Conservation (phyloP, 306 rosid genomes). For the Clitoria ternatea region DNA sequence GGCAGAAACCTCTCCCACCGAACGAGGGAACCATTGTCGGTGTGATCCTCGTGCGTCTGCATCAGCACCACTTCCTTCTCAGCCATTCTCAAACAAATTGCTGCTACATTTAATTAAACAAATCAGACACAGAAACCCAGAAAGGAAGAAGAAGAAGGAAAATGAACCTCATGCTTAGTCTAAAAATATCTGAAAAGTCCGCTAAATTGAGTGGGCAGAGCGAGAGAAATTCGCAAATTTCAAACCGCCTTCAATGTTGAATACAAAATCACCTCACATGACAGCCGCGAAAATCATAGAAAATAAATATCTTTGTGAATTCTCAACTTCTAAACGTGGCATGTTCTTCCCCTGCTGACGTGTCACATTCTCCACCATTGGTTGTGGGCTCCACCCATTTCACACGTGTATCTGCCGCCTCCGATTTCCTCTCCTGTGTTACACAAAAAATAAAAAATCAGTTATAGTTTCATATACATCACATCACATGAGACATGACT, state of each 20-base stretch:
- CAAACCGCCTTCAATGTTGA: slow-evolving; percentile 4
- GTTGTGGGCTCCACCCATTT: background rate
- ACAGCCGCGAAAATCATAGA: slow-evolving; percentile 39
- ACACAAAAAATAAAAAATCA: background rate
- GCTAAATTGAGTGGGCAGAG: slow-evolving; percentile 28
- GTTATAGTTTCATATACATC: too few relatives aligned
- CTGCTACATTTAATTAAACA: background rate
- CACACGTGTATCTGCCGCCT: slow-evolving; percentile 21
- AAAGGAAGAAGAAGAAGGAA: background rate
- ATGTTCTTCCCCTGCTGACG: background rate
- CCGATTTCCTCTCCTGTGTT: background rate
- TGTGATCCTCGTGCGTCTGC: slow-evolving; percentile 11
- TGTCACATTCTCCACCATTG: slow-evolving; percentile 22
- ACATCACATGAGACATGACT: background rate
- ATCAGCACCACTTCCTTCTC: slow-evolving; percentile 30
- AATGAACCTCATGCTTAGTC: slow-evolving; percentile 21
- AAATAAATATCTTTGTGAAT: slow-evolving; percentile 45
- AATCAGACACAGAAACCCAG: slow-evolving; percentile 13
- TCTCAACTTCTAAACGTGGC: slow-evolving; percentile 1
- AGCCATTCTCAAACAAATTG: slow-evolving; percentile 43
- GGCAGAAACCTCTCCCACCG: slow-evolving; percentile 46
- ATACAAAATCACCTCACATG: slow-evolving; percentile 18
- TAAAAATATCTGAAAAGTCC: slow-evolving; percentile 29
- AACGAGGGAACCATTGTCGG: slow-evolving; percentile 12
- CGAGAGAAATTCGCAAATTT: slow-evolving; percentile 12